phyloP scores from a whole-genome alignment of 352 stramenopile genomes.

The Phytophthora capsici region DNA sequence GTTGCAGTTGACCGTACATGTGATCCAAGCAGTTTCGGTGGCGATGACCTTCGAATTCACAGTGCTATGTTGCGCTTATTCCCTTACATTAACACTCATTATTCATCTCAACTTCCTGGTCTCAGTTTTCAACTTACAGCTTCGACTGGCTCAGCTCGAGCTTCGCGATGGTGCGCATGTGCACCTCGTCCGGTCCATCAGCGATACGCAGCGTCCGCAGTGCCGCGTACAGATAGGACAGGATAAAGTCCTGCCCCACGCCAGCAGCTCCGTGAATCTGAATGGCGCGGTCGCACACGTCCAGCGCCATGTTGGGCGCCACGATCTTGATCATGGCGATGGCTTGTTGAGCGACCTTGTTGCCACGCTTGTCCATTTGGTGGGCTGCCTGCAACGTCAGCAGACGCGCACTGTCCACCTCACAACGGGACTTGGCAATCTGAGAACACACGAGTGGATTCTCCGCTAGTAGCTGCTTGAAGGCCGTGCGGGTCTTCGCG shows the following conservation, averaged over 20 bases:
- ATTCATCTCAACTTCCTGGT: constrained; percentile 9
- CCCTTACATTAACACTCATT: constrained; percentile 25
- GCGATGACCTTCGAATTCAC: background rate
- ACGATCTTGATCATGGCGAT: constrained; percentile 98
- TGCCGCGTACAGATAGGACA: constrained; percentile 91
- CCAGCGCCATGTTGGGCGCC: constrained; percentile 90
- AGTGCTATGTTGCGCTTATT: background rate
- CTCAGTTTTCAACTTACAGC: constrained; percentile 29
- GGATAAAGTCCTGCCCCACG: constrained; percentile 93
- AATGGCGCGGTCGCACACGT: constrained; percentile 93
- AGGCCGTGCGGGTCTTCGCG: constrained; percentile 93
- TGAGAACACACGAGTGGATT: constrained; percentile 83
- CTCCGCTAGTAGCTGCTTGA: constrained; percentile 93
- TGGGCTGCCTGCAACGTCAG: constrained; percentile 91
- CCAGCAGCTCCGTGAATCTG: constrained; percentile 81
- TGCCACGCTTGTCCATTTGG: constrained; percentile 86
- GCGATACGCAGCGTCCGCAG: constrained; percentile 95
- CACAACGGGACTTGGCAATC: constrained; percentile 82
- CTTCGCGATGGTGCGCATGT: constrained; percentile 95
- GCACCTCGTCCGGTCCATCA: constrained; percentile 97
- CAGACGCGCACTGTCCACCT: constrained; percentile 85
- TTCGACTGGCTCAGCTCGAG: constrained; percentile 86
- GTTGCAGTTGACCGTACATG: background rate
- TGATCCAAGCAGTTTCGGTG: background rate
- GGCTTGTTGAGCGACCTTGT: constrained; percentile 89